Evolutionary conservation across 352 stramenopile genomes (phyloP).

Genomic region (Phytophthora brassicae): DNA sequence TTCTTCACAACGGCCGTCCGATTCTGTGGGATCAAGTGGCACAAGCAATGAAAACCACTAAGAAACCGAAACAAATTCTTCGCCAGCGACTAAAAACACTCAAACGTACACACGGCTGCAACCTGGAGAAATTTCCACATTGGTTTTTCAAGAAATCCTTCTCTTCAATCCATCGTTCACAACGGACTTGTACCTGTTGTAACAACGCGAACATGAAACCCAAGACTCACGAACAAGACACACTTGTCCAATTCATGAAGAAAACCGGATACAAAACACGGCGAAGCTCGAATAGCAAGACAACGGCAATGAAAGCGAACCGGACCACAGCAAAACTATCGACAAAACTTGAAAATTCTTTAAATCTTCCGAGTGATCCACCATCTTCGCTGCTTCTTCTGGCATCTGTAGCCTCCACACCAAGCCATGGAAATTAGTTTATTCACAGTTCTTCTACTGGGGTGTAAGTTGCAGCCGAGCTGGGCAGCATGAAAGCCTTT

Average conservation of each 20-base stretch:
- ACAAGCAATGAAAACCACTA: conserved; percentile 28
- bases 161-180: not conserved
- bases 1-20: conserved; percentile 9
- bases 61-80: conserved; percentile 39
- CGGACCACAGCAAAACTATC: not conserved
- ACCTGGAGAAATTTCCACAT: conserved; percentile 33
- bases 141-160: conserved; percentile 44
- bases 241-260: not conserved
- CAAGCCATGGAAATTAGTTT: not conserved
- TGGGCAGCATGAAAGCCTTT: too few relatives aligned
- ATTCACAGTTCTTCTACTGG: not conserved
- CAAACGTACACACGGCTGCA: conserved; percentile 44
- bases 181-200: too few relatives aligned
- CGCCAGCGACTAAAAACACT: conserved; percentile 59
- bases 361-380: not conserved
- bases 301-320: not conserved
- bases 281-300: not conserved
- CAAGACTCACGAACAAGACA: not conserved
- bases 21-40: conserved; percentile 40
- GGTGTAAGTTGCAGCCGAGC: not conserved
- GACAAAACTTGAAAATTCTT: not conserved
- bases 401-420: conserved; percentile 30
- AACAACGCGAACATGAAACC: not conserved
- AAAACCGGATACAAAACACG: conserved; percentile 1
- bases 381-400: conserved; percentile 28